Evolutionary conservation across 208 protist species (phyloP).

Genomic region (Herpetomonas samuelpessoai): DNA sequence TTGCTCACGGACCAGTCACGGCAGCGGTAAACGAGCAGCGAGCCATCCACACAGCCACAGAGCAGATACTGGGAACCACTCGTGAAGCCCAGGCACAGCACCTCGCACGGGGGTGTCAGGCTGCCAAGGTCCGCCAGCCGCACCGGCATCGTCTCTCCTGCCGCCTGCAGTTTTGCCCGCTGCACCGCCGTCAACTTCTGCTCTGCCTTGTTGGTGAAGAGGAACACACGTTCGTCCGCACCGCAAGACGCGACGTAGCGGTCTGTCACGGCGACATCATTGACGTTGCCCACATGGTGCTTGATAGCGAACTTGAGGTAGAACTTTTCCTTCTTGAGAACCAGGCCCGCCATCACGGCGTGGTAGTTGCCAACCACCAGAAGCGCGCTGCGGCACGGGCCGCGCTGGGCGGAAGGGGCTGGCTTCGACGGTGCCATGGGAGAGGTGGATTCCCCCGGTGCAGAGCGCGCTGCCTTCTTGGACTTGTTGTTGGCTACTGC

Average conservation of each 20-base stretch:
- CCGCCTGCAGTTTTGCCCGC: slow-evolving; percentile 24
- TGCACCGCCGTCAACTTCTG: slow-evolving; percentile 20
- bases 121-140: slow-evolving; percentile 68
- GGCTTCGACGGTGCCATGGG: background rate
- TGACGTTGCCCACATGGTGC: slow-evolving; percentile 61
- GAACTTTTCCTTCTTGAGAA: slow-evolving; percentile 45
- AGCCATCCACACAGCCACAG: slow-evolving; percentile 57
- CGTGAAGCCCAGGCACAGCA: slow-evolving; percentile 35
- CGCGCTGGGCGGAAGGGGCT: background rate
- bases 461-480: too few species aligned
- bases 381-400: slow-evolving; percentile 39
- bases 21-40: slow-evolving; percentile 60
- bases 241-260: slow-evolving; percentile 62
- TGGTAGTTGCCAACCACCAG: slow-evolving; percentile 75
- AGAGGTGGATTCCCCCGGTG: background rate
- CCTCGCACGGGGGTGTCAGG: slow-evolving; percentile 50
- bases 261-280: slow-evolving; percentile 28
- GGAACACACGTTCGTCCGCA: slow-evolving; percentile 69
- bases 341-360: slow-evolving; percentile 66
- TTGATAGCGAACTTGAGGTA: slow-evolving; percentile 74
- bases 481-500: background rate
- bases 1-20: slow-evolving; percentile 51
- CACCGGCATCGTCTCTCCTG: slow-evolving; percentile 33
- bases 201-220: slow-evolving; percentile 78
- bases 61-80: slow-evolving; percentile 43